These are phyloP conservation scores for Diaporthe nobilis DNA, from an alignment of 2,329 filamentous ascomycete species.

Conservation along the genomic window DNA sequence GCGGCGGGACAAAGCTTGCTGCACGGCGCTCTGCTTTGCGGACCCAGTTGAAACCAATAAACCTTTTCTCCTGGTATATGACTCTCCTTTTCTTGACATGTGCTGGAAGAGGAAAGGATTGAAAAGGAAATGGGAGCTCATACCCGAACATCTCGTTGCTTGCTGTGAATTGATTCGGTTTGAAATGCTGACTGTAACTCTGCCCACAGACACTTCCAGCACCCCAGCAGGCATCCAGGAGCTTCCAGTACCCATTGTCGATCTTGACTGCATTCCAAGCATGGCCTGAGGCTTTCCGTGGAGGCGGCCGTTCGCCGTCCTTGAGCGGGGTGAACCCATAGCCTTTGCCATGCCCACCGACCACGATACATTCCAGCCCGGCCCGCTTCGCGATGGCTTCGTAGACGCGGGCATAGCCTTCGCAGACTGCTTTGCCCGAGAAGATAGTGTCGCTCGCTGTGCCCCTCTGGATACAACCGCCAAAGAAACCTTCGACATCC, in stretches of 20 bases:
- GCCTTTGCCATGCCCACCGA: conserved; percentile 89
- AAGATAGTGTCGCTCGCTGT: conserved; percentile 81
- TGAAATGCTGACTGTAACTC: conserved; percentile 78
- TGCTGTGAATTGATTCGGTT: conserved; percentile 70
- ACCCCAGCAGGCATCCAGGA: conserved; percentile 94
- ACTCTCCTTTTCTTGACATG: too few species aligned
- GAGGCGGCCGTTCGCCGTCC: conserved; percentile 76
- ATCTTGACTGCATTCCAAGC: conserved; percentile 96
- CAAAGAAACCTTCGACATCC: conserved; percentile 82
- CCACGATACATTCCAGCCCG: conserved; percentile 82
- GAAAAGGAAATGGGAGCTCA: too few species aligned
- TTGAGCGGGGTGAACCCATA: conserved; percentile 77
- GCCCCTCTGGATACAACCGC: conserved; percentile 74
- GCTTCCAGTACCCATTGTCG: conserved; percentile 90
- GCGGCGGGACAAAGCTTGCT: not conserved
- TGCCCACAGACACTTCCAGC: conserved; percentile 77
- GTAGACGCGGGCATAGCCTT: conserved; percentile 90
- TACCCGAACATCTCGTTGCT: conserved; percentile 85
- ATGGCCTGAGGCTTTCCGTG: conserved; percentile 74
- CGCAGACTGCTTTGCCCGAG: conserved; percentile 87
- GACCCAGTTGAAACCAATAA: not conserved
- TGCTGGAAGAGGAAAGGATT: not conserved
- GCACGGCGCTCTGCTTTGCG: not conserved
- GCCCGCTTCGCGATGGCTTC: conserved; percentile 82
- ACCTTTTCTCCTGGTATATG: not conserved